Base-by-base conservation (phyloP, 768 basidiomycete species). In the Kwoniella mangroviensis region DNA sequence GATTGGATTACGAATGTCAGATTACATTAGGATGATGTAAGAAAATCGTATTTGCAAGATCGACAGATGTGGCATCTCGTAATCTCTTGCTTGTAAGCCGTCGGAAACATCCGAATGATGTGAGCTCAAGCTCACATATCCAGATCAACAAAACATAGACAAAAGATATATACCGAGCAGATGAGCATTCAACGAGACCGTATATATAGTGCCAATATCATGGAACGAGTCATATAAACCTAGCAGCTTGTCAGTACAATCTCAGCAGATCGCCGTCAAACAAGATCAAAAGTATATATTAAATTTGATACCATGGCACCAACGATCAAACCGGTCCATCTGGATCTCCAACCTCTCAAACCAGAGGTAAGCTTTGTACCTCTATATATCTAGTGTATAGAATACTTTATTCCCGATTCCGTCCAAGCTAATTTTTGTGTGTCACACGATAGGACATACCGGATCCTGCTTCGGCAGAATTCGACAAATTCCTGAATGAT, bases 401-500 rank as follows among this genome's bases (percentile, higher is more conserved):
- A n/a, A n/a, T n/a, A n/a, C n/a, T n/a, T n/a, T n/a, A n/a, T n/a
- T n/a, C n/a, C n/a, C n/a, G 49, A 51, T 51, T 2, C 10, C 5
- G 13, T 0, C 9, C 49, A 51, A 15, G 49, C 49, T 17, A 9
- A 17, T 17, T 13, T 19, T 0, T 21, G 0, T 19, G 11, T 63
- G 0, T 51, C 13, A 12, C 12, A 24, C 21, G 1, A n/a, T 40
- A 79, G 78, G 72, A 76, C 51, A 64, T 77, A 34, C 77, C 79
- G 2, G 67, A 71, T 57, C 53, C 74, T 4, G 41, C 63, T 19
- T 68, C 71, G 6, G 51, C 61, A 21, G 78, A 66, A 40, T 81
- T 77, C 65, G 53, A 63, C 2, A 43, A 41, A 11, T 75, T 77
- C 40, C 56, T 81, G 51, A 71, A 81, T 45, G 65, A 59, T 10